Evolutionary conservation across 306 rosid genomes (phyloP).

Genomic region (Mimosa pudica): DNA sequence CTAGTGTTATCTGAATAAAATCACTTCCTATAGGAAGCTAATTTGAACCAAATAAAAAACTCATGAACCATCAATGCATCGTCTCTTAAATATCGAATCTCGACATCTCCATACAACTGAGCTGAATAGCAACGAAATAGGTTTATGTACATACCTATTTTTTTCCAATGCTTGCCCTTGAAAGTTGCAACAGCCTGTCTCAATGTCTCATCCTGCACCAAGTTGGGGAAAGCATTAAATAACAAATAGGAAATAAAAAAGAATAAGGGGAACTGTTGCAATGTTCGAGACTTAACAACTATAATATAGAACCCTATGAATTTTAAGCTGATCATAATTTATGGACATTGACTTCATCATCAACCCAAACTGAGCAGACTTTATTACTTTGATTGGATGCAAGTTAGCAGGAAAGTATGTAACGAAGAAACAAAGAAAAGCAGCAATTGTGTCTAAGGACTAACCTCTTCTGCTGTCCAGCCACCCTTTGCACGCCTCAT

Average conservation of each 20-base stretch:
- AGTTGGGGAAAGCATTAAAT: conserved; percentile 30
- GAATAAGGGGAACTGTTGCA: conserved; percentile 11
- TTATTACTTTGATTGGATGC: conserved; percentile 35
- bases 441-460: conserved; percentile 14
- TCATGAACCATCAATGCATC: conserved; percentile 15
- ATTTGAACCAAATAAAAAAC: conserved; percentile 1
- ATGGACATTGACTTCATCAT: background rate
- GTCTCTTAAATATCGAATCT: conserved; percentile 17
- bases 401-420: conserved; percentile 21
- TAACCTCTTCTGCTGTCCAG: conserved; percentile 96
- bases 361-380: conserved; percentile 21
- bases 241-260: background rate
- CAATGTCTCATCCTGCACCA: conserved; percentile 90
- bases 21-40: conserved; percentile 23
- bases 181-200: conserved; percentile 86
- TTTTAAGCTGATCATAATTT: conserved; percentile 3
- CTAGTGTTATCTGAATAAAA: conserved; percentile 23
- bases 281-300: conserved; percentile 15
- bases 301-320: background rate
- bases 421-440: conserved; percentile 29
- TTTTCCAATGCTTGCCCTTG: conserved; percentile 97
- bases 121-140: conserved; percentile 15
- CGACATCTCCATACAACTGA: conserved; percentile 7
- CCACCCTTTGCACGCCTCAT: conserved; percentile 99
- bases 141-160: conserved; percentile 71